A percentile compares a stretch with the other conserved stretches of the same genome.
phyloP scores from a whole-genome alignment of 2,329 filamentous ascomycete species.

The Aspergillus thermomutatus region DNA sequence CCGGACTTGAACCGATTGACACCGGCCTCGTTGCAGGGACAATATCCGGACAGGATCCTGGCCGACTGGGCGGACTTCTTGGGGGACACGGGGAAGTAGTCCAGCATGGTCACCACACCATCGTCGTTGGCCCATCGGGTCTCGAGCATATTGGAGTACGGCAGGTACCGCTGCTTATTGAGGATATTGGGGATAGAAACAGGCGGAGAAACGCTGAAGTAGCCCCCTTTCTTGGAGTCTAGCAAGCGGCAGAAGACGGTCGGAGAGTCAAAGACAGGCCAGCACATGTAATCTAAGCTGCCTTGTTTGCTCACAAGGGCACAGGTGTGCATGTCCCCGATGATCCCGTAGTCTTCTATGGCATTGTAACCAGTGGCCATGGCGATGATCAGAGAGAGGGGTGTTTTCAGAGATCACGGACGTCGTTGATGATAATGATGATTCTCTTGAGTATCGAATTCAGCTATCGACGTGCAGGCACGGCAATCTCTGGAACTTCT shows the following conservation, averaged over 20 bases:
- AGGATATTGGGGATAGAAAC: conserved; percentile 50
- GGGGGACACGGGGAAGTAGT: conserved; percentile 72
- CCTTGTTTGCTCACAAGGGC: conserved; percentile 72
- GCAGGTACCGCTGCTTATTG: conserved; percentile 74
- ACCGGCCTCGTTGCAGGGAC: conserved; percentile 35
- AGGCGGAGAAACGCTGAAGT: conserved; percentile 62
- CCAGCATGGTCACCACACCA: conserved; percentile 68
- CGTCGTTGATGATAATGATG: not conserved
- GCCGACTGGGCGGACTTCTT: conserved; percentile 45
- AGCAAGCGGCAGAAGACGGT: conserved; percentile 71
- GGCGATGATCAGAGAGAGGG: not conserved
- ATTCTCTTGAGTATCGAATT: not conserved
- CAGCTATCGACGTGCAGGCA: too few species aligned
- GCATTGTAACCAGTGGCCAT: conserved; percentile 23
- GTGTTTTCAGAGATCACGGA: not conserved
- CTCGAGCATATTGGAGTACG: conserved; percentile 70
- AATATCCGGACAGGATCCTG: conserved; percentile 31
- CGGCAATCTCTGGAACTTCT: too few species aligned
- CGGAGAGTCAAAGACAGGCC: conserved; percentile 77
- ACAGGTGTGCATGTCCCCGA: conserved; percentile 77
- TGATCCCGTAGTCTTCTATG: conserved; percentile 75
- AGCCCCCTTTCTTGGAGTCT: conserved; percentile 71
- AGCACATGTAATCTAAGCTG: conserved; percentile 75
- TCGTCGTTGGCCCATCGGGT: conserved; percentile 75
- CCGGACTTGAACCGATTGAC: conserved; percentile 49